Evolutionary conservation across 23 red algal species (phyloP).

Genomic region (Gracilaria caudata): DNA sequence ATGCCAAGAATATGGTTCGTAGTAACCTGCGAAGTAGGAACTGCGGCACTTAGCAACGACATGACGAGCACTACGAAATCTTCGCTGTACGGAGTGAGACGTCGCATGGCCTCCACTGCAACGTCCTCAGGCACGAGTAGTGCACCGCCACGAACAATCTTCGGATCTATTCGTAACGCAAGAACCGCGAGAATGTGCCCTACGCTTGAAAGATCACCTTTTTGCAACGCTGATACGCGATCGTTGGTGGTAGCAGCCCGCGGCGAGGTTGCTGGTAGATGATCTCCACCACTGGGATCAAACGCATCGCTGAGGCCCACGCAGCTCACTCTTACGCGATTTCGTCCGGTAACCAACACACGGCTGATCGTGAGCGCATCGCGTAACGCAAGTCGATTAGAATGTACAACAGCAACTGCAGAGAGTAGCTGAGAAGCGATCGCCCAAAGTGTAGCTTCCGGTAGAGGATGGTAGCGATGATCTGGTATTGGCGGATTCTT

Average conservation of each 20-base stretch:
- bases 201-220: slow-evolving; percentile 49
- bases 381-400: slow-evolving; percentile 56
- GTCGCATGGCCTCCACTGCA: slow-evolving; percentile 51
- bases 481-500: slow-evolving; percentile 19
- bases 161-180: slow-evolving; percentile 47
- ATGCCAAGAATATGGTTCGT: slow-evolving; percentile 61
- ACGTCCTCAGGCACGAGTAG: slow-evolving; percentile 39
- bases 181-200: slow-evolving; percentile 58
- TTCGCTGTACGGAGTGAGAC: slow-evolving; percentile 52
- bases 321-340: slow-evolving; percentile 70
- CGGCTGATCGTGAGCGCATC: slow-evolving; percentile 52
- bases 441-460: slow-evolving; percentile 77
- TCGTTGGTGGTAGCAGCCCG: slow-evolving; percentile 29
- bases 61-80: slow-evolving; percentile 54
- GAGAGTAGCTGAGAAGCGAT: slow-evolving; percentile 77
- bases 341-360: slow-evolving; percentile 66
- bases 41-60: slow-evolving; percentile 34
- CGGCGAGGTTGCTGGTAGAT: slow-evolving; percentile 30
- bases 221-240: slow-evolving; percentile 47
- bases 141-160: slow-evolving; percentile 52
- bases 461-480: slow-evolving; percentile 46
- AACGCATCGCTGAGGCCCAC: slow-evolving; percentile 81
- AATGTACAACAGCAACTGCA: slow-evolving; percentile 71
- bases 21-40: slow-evolving; percentile 23
- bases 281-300: slow-evolving; percentile 63